Conservation (phyloP, 345 rosid genomes). For the Heritiera littoralis region DNA sequence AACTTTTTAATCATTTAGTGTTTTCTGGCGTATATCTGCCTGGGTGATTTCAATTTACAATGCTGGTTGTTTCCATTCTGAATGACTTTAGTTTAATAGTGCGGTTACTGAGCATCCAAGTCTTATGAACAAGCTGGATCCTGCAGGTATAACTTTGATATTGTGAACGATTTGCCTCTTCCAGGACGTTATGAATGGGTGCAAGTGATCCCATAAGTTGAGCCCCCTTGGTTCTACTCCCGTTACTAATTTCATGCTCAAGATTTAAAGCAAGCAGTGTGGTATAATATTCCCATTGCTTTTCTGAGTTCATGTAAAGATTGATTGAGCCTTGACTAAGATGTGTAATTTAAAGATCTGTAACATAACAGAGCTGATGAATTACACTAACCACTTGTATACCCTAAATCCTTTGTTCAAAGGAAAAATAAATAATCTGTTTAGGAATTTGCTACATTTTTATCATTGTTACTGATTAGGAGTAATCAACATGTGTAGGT, state of each 20-base stretch:
- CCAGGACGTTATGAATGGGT: conserved; percentile 82
- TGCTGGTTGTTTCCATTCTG: not conserved
- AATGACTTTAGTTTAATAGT: not conserved
- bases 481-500: conserved; percentile 26
- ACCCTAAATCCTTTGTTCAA: conserved; percentile 8
- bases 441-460: conserved; percentile 21
- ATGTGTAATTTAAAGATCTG: conserved; percentile 36
- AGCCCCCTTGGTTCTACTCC: not conserved
- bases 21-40: not conserved
- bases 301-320: conserved; percentile 24
- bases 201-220: conserved; percentile 49
- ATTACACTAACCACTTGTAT: conserved; percentile 37
- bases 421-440: conserved; percentile 2
- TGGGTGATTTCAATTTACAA: not conserved
- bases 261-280: conserved; percentile 21
- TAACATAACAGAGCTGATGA: conserved; percentile 37
- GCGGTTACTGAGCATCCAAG: not conserved
- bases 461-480: conserved; percentile 27
- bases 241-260: conserved; percentile 12
- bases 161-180: conserved; percentile 64
- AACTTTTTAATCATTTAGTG: not conserved
- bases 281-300: conserved; percentile 8
- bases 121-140: not conserved
- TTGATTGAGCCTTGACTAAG: conserved; percentile 28
- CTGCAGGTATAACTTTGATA: conserved; percentile 84